Base-by-base conservation (phyloP, 2,329 filamentous ascomycete genomes). In the Stachybotrys chartarum region DNA sequence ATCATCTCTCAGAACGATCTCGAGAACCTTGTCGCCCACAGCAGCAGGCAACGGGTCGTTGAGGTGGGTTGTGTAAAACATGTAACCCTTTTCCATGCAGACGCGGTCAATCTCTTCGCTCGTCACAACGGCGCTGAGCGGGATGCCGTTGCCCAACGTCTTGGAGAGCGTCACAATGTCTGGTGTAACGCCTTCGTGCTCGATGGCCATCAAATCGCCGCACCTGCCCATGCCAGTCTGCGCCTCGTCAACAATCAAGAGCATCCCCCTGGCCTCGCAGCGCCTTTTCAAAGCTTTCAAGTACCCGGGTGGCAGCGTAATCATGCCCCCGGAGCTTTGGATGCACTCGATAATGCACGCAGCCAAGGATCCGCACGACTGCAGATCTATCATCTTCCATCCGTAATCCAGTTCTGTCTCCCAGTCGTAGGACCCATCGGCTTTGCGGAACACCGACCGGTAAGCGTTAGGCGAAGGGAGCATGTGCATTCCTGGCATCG, bases 261-360 rank as follows among this genome's bases (percentile, higher is more conserved):
- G 75, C 80, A 85, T 85, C 8, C 74, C 78, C 5, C 82, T 70
- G 30, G 72, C 72, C 61, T 80, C 73, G 64, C 82, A 85, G 55
- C 85, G 76, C 14, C 66, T 63, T 58, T 79, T 81, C 61, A 87
- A 69, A 0, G 76, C 77, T 54, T 72, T 73, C 18, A 87, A 70
- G 58, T 87, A 88, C 0, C 84, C 84, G 0, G 66, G 56, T 0
- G 84, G 84, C 0, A 84, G 73, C 1, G 80, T 78, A 35, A 81
- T 76, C 70, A 87, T 85, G 2, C 85, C 84, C 0, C 77, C 84
- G 0, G 75, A 72, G 30, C 78, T 80, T 10, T 83, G 75, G 44
- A 87, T 85, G 16, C 79, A 81, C 65, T 87, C 83, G 52, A 87
- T 71, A 54, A 88, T 84, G 54, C 82, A 79, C 1, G 84, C 84